phyloP scores from a whole-genome alignment of 257 asterid genomes.

The Ajuga chamaepitys region DNA sequence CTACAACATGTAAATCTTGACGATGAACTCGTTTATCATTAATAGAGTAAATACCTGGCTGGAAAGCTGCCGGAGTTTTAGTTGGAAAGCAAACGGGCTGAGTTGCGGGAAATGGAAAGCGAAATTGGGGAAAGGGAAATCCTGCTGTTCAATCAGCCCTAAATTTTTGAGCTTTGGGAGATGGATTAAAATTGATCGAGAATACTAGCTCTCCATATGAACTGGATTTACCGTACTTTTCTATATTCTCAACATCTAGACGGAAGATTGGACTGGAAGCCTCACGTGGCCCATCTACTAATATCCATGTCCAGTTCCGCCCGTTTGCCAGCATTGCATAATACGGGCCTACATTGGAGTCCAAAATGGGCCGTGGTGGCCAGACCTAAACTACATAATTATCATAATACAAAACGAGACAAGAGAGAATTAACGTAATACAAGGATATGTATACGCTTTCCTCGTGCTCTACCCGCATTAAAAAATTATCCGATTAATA shows the following conservation, averaged over 20 bases:
- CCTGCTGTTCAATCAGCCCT: conserved; percentile 24
- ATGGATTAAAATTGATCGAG: conserved; percentile 16
- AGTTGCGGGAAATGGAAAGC: conserved; percentile 15
- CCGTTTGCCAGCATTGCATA: neutral
- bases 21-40: neutral
- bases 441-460: too few species aligned
- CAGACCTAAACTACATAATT: too few species aligned
- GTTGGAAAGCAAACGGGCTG: conserved; percentile 17
- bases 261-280: conserved; percentile 30
- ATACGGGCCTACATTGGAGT: neutral
- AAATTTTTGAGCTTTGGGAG: conserved; percentile 21
- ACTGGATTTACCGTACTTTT: conserved; percentile 8
- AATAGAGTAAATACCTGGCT: conserved; percentile 15
- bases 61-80: conserved; percentile 14
- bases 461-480: too few species aligned
- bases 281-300: conserved; percentile 15
- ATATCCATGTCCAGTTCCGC: neutral
- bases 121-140: conserved; percentile 6
- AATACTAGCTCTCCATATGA: neutral
- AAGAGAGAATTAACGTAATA: too few species aligned
- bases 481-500: too few species aligned
- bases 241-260: conserved; percentile 11
- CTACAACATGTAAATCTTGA: conserved; percentile 11
- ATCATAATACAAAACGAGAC: too few species aligned
- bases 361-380: neutral